Evolutionary conservation across 495 filamentous ascomycete genomes (phyloP).

Genomic region (Cenococcum geophilum): DNA sequence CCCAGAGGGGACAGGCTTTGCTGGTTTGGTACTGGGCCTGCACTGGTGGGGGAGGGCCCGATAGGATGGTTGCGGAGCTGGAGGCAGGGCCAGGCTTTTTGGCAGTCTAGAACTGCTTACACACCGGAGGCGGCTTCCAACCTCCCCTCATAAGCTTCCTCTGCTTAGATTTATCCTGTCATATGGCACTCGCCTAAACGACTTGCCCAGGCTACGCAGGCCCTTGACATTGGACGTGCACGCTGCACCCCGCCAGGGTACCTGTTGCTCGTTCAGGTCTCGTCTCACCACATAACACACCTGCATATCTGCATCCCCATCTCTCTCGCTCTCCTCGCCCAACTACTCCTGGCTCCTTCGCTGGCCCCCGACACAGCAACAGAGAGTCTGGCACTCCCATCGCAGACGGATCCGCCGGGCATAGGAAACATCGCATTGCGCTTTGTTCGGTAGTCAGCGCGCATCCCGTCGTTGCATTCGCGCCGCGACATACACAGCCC

Average conservation of each 20-base stretch:
- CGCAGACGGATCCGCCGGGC: not conserved
- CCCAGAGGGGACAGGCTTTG: not conserved
- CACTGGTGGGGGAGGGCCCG: not conserved
- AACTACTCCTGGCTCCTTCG: not conserved
- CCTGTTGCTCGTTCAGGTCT: not conserved
- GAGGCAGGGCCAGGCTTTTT: not conserved
- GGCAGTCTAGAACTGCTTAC: not conserved
- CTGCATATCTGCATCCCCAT: too few species aligned
- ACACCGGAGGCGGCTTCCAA: not conserved
- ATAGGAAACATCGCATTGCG: not conserved
- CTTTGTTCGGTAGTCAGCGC: not conserved
- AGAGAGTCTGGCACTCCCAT: not conserved
- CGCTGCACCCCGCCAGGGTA: slow-evolving; percentile 1
- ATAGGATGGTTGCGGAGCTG: not conserved
- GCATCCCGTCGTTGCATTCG: not conserved
- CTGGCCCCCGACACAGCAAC: not conserved
- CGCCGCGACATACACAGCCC: not conserved
- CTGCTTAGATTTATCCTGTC: too few species aligned
- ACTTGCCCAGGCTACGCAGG: too few species aligned
- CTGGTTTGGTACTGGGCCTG: not conserved
- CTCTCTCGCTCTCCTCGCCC: not conserved
- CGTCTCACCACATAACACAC: not conserved
- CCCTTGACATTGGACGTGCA: not conserved
- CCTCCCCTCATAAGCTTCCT: too few species aligned
- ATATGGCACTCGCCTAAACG: too few species aligned